Evolutionary conservation across 2,329 filamentous ascomycete genomes (phyloP).

Genomic region (Trichophyton equinum): DNA sequence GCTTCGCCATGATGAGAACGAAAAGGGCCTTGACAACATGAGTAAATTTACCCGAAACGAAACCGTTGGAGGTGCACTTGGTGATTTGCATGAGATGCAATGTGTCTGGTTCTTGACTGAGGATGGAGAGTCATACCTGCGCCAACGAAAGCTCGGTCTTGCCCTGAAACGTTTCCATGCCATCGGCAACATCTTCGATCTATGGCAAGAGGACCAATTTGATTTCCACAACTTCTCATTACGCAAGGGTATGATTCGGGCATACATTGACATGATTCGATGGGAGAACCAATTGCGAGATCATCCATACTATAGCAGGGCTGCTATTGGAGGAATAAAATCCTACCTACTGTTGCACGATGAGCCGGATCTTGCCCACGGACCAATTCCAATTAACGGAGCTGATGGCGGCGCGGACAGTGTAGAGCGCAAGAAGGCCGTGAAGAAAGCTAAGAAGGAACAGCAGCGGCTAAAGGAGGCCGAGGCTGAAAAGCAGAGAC

Average conservation of each 20-base stretch:
- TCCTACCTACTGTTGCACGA: conserved; percentile 72
- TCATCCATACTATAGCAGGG: conserved; percentile 82
- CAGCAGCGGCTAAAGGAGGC: conserved; percentile 61
- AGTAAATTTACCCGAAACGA: conserved; percentile 90
- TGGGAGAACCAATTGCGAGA: conserved; percentile 90
- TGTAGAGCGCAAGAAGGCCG: conserved; percentile 68
- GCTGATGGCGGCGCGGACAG: conserved; percentile 42
- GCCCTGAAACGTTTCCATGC: conserved; percentile 86
- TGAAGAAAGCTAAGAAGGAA: conserved; percentile 82
- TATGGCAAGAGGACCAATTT: conserved; percentile 97
- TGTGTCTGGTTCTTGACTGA: conserved; percentile 95
- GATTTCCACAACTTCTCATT: conserved; percentile 97
- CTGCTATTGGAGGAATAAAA: conserved; percentile 67
- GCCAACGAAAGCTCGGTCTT: conserved; percentile 68
- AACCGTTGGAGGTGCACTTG: conserved; percentile 71
- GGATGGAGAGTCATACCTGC: conserved; percentile 78
- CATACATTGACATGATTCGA: conserved; percentile 89
- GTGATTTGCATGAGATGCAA: conserved; percentile 94
- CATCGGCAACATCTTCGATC: conserved; percentile 84
- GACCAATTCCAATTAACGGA: conserved; percentile 39
- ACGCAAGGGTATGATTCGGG: conserved; percentile 88
- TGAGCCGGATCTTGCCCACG: conserved; percentile 53
- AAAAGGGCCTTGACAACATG: conserved; percentile 74
- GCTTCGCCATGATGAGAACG: conserved; percentile 80
- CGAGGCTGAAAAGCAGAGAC: conserved; percentile 71